Percentiles rank a stretch among this genome's conserved stretches.
Conservation (phyloP, 1,284 basidiomycete species). For the Rhizopogon parksii region DNA sequence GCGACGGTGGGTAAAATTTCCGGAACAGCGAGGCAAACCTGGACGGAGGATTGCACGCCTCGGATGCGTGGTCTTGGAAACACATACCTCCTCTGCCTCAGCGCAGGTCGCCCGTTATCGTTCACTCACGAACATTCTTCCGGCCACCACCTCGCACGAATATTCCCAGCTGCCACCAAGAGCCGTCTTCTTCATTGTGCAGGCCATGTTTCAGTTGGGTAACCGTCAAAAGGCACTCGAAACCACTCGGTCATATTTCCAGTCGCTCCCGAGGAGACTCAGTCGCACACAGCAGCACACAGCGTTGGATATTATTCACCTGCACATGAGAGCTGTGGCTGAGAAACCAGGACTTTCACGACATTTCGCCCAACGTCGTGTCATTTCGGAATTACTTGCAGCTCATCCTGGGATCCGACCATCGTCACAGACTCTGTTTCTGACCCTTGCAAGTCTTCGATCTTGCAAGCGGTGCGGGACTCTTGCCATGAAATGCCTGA, state of each 20-base stretch:
- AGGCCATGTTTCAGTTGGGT: conserved; percentile 31
- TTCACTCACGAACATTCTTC: conserved; percentile 27
- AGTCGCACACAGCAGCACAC: conserved; percentile 23
- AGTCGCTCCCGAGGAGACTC: conserved; percentile 34
- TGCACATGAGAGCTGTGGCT: conserved; percentile 32
- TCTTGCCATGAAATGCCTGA: conserved; percentile 39
- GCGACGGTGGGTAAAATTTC: conserved; percentile 18
- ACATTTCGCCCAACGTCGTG: conserved; percentile 30
- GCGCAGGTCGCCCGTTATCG: conserved; percentile 16
- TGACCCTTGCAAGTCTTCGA: conserved; percentile 48
- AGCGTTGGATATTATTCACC: conserved; percentile 43
- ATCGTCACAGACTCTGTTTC: conserved; percentile 53
- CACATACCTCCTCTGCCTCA: conserved; percentile 6
- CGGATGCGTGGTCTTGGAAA: conserved; percentile 7
- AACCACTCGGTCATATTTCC: conserved; percentile 38
- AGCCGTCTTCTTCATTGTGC: conserved; percentile 32
- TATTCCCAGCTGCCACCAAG: conserved; percentile 29
- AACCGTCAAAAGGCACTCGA: conserved; percentile 31
- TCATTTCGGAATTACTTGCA: conserved; percentile 37
- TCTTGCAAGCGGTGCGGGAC: conserved; percentile 43
- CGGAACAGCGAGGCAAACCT: neutral
- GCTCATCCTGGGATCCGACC: conserved; percentile 47
- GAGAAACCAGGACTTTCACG: conserved; percentile 30
- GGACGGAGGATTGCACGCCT: neutral
- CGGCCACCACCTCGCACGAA: conserved; percentile 22